Evolutionary conservation across 2,329 filamentous ascomycete species (phyloP), one percentile per base, ranked within the genome.

Genomic region (Botrytis deweyae): DNA sequence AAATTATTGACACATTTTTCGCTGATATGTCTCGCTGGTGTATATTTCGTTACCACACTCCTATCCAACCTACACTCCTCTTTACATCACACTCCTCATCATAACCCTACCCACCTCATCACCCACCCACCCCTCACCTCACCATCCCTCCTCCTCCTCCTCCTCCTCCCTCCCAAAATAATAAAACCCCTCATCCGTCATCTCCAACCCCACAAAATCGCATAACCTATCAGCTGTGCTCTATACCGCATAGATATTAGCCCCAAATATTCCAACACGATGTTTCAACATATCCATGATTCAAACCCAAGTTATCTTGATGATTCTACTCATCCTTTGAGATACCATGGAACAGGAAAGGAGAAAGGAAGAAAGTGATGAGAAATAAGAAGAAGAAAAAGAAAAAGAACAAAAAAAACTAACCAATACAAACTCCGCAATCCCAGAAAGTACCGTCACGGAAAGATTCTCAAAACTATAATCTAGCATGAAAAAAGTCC

Each of bases 291-390:
- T 14, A 16, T 55, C 0, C 5, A 55, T 6, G 25, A 55, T n/a
- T 16, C 49, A 25, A 3, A 52, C 0, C 6, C 5, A 14, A 14
- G 5, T n/a, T 6, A 3, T n/a, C 49, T 16, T 3, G 49, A 55
- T n/a, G 12, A n/a, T 55, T 16, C 1, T 0, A 2, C 6, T 7
- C 12, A 14, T 55, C 2, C 0, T 55, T n/a, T 52, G 4, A 52
- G 3, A 5, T 7, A 1, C 12, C 1, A 49, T 2, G 10, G 3
- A 10, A 25, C 1, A 25, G 9, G 1, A 25, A 44, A 44, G 4
- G 20, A 52, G 6, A 25, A 12, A 14, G 4, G 1, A 25, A 12
- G 22, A 25, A 22, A 10, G 46, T 4, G 7, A 22, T 7, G 20
- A 10, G 3, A 12, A 10, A 22, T 7, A 9, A 46, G 7, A 22